These are phyloP conservation scores for Solanum etuberosum DNA, from an alignment of 257 asterid genomes.

Conservation along the genomic window DNA sequence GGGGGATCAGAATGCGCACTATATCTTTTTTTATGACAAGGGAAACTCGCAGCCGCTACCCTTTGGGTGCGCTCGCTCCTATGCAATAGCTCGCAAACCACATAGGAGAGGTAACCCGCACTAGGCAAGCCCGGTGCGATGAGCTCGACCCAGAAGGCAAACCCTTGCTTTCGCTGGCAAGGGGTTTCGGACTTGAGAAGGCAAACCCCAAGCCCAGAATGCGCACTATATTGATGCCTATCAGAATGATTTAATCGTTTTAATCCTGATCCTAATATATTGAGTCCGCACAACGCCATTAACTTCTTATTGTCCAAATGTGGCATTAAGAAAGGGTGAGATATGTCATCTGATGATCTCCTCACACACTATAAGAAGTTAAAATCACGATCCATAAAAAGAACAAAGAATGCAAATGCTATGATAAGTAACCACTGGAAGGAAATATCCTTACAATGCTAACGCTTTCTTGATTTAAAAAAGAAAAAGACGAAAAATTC, in stretches of 20 bases:
- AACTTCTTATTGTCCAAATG: neutral
- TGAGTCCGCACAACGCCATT: neutral
- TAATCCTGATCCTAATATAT: neutral
- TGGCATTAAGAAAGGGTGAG: neutral
- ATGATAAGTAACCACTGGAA: neutral
- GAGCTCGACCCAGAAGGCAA: no score
- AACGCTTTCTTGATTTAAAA: neutral
- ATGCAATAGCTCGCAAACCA: no score
- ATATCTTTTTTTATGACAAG: no score
- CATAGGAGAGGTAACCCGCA: no score
- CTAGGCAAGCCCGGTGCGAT: no score
- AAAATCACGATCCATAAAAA: neutral
- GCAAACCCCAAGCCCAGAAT: no score
- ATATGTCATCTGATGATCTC: neutral
- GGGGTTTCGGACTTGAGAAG: neutral
- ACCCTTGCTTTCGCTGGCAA: no score
- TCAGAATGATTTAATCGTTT: neutral
- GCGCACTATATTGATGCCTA: neutral
- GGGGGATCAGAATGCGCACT: neutral
- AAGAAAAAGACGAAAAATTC: neutral
- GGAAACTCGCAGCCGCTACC: no score
- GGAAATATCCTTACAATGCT: neutral
- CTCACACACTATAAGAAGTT: neutral
- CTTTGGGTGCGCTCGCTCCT: no score
- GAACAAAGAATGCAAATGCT: neutral